A percentile compares a stretch with the other conserved stretches of the same genome.
Conservation (phyloP, 2,329 filamentous ascomycete genomes). For the Penicillium sp. region DNA sequence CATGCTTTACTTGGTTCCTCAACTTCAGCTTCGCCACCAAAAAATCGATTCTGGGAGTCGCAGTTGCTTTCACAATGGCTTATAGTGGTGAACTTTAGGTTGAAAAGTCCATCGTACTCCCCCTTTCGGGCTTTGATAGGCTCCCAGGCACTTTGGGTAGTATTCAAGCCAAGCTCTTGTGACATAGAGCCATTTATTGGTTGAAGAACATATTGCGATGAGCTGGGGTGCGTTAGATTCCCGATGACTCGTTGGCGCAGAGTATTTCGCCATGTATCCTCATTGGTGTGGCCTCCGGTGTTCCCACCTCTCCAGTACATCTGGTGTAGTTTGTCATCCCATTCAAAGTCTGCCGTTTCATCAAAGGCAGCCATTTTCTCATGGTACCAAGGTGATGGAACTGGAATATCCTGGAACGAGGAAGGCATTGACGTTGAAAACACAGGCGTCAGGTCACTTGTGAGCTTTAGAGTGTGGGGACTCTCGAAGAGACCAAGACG, state of each 20-base stretch:
- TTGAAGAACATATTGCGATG: constrained; percentile 54
- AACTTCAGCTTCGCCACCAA: constrained; percentile 62
- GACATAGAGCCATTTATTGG: constrained; percentile 51
- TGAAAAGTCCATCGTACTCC: constrained; percentile 21
- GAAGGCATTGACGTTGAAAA: constrained; percentile 15
- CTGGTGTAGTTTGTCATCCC: constrained; percentile 60
- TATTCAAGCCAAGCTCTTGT: background rate
- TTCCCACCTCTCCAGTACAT: constrained; percentile 91
- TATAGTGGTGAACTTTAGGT: constrained; percentile 67
- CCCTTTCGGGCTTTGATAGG: background rate
- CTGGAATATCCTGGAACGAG: constrained; percentile 17
- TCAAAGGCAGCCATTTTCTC: constrained; percentile 3
- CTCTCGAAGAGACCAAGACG: constrained; percentile 9
- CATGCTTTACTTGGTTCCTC: constrained; percentile 76
- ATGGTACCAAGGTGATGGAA: constrained; percentile 17
- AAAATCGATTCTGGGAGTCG: constrained; percentile 75
- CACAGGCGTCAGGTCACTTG: constrained; percentile 11
- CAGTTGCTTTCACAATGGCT: constrained; percentile 90
- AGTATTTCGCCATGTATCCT: constrained; percentile 80
- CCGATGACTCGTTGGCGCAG: constrained; percentile 80
- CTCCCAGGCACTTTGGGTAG: background rate
- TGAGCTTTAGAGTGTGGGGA: constrained; percentile 12
- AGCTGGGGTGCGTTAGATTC: constrained; percentile 68
- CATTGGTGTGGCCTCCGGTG: constrained; percentile 80
- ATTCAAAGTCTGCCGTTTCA: background rate